A percentile compares a stretch with the other conserved stretches of the same genome.
Conservation (phyloP, 495 filamentous ascomycete species). For the Xylona heveae region DNA sequence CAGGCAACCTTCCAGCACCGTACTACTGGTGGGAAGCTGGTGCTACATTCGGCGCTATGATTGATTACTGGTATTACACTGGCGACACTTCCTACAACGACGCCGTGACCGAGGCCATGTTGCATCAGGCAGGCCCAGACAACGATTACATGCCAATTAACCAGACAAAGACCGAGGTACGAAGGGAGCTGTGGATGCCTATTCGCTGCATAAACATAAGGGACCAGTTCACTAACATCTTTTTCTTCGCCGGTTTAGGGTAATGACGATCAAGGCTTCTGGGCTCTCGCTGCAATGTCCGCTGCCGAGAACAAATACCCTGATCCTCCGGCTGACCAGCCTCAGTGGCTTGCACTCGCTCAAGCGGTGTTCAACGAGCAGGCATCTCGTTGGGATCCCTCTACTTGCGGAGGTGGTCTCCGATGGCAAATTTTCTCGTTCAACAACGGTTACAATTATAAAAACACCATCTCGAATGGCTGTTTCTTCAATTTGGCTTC, state of each 20-base stretch:
- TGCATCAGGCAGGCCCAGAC: conserved; percentile 34
- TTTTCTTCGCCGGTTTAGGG: conserved; percentile 16
- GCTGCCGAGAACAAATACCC: conserved; percentile 42
- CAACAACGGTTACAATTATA: conserved; percentile 27
- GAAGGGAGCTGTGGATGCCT: background rate
- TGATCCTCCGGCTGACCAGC: conserved; percentile 28
- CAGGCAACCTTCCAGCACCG: conserved; percentile 32
- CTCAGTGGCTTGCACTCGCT: conserved; percentile 61
- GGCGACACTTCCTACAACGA: conserved; percentile 40
- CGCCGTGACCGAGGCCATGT: conserved; percentile 27
- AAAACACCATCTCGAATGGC: conserved; percentile 46
- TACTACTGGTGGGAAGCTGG: conserved; percentile 55
- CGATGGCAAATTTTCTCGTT: conserved; percentile 26
- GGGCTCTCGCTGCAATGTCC: conserved; percentile 47
- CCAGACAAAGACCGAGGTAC: conserved; percentile 30
- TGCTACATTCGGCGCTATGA: conserved; percentile 44
- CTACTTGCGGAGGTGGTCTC: conserved; percentile 23
- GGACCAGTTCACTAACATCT: background rate
- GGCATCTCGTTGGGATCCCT: conserved; percentile 30
- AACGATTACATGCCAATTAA: conserved; percentile 41
- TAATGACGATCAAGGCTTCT: conserved; percentile 50
- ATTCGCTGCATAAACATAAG: background rate
- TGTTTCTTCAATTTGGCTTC: conserved; percentile 50
- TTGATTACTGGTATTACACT: conserved; percentile 50
- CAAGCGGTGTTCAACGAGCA: conserved; percentile 67